Conservation (phyloP, 2,329 filamentous ascomycete genomes). For the Calonectria pauciramosa region DNA sequence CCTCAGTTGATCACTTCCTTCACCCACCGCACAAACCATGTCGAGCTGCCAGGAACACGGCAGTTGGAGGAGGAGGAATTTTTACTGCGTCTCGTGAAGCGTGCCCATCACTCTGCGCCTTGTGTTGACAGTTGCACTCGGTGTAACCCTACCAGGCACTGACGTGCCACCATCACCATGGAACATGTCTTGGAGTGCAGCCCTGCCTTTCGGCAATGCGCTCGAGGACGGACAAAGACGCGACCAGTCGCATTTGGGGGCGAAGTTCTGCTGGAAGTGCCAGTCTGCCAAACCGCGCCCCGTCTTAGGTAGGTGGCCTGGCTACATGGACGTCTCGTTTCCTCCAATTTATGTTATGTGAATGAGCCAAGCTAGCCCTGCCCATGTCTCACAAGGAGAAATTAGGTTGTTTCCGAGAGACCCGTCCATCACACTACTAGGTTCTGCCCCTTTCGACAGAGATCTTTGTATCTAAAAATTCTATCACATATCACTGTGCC, state of each 20-base stretch:
- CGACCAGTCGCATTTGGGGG: neutral
- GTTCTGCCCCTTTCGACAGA: neutral
- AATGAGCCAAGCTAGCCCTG: neutral
- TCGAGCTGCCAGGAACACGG: constrained; percentile 18
- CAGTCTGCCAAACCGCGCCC: neutral
- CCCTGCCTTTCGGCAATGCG: neutral
- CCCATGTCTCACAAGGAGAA: neutral
- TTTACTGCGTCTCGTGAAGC: neutral
- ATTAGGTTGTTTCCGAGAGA: constrained; percentile 11
- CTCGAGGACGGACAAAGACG: neutral
- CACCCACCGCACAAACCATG: neutral
- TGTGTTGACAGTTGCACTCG: neutral
- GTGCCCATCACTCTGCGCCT: neutral
- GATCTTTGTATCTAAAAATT: neutral
- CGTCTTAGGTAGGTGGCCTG: neutral
- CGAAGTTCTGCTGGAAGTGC: neutral
- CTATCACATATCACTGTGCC: constrained; percentile 7
- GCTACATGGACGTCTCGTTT: neutral
- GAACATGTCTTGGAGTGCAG: constrained; percentile 10
- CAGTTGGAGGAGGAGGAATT: neutral
- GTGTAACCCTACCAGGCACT: constrained; percentile 18
- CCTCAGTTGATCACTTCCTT: neutral
- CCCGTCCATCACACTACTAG: neutral
- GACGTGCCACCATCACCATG: neutral
- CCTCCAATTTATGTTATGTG: neutral